Percentiles rank a stretch among this genome's conserved stretches.
phyloP scores from a whole-genome alignment of 768 basidiomycete species.

The Leucosporidium yakuticum region DNA sequence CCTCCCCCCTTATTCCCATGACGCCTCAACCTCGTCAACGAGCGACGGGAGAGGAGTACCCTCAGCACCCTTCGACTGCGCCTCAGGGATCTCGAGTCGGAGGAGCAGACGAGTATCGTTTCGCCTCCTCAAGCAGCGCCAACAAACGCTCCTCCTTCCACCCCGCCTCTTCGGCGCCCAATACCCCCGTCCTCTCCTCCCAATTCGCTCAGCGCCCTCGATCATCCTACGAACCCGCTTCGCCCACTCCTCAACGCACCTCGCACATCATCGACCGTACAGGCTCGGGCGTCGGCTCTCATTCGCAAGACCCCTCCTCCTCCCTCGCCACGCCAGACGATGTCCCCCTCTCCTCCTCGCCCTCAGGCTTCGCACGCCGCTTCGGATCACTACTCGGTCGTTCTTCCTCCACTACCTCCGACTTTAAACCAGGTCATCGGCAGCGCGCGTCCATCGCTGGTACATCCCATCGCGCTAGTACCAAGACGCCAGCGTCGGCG shows the following conservation, averaged over 20 bases:
- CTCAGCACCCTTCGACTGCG: conserved; percentile 14
- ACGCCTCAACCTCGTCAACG: conserved; percentile 33
- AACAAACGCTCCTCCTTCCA: neutral
- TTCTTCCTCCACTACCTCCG: neutral
- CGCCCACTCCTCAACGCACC: neutral
- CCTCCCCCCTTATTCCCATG: conserved; percentile 19
- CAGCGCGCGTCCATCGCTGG: conserved; percentile 30
- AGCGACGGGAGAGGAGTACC: conserved; percentile 28
- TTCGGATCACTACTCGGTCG: conserved; percentile 40
- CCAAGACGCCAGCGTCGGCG: conserved; percentile 28
- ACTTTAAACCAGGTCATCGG: conserved; percentile 21
- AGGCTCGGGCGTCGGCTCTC: neutral
- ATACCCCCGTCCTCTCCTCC: conserved; percentile 3
- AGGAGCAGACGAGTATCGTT: too few relatives aligned
- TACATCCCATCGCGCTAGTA: conserved; percentile 20
- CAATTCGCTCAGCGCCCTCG: conserved; percentile 1
- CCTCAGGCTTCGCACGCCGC: conserved; percentile 30
- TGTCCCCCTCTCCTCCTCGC: neutral
- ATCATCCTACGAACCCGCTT: neutral
- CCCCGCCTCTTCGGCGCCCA: neutral
- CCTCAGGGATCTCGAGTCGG: conserved; percentile 2
- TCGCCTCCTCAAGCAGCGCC: neutral
- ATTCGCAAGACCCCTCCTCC: too few relatives aligned
- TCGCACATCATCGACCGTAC: neutral
- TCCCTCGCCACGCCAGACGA: neutral